Evolutionary conservation across 768 basidiomycete genomes (phyloP).

Genomic region (Phallus indusiatus): DNA sequence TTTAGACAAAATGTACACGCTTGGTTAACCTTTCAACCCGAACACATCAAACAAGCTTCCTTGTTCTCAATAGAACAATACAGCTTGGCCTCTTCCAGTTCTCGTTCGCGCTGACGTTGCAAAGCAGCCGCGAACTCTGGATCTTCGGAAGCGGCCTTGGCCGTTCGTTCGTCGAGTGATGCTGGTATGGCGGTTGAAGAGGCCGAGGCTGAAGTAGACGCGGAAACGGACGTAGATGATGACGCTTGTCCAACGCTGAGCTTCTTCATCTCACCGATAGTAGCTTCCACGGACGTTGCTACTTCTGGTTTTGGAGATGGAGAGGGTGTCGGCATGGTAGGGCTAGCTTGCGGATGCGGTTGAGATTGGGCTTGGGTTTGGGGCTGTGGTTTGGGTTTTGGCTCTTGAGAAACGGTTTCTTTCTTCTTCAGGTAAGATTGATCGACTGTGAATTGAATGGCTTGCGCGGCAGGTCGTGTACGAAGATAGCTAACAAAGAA

Average conservation of each 20-base stretch:
- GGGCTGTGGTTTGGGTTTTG: constrained; percentile 8
- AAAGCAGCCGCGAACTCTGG: constrained; percentile 78
- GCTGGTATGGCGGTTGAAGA: constrained; percentile 1
- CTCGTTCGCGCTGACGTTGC: constrained; percentile 56
- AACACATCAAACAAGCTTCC: constrained; percentile 91
- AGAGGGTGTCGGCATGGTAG: constrained; percentile 3
- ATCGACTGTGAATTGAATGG: constrained; percentile 97
- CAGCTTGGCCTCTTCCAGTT: constrained; percentile 73
- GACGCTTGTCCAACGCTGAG: background rate
- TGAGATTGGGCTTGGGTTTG: background rate
- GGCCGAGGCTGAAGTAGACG: constrained; percentile 1
- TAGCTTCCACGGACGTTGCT: background rate
- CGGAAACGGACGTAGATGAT: background rate
- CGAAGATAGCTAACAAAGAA: constrained; percentile 60
- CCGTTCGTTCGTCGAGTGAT: constrained; percentile 36
- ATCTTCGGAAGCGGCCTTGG: constrained; percentile 43
- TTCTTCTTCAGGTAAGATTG: constrained; percentile 56
- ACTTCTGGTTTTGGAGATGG: constrained; percentile 3
- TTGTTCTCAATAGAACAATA: constrained; percentile 87
- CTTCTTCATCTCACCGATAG: constrained; percentile 4
- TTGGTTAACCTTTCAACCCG: constrained; percentile 20
- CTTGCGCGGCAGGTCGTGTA: constrained; percentile 88
- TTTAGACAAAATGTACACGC: background rate
- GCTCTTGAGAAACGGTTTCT: constrained; percentile 41
- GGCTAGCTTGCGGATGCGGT: background rate